Base-by-base conservation (phyloP, 2,329 filamentous ascomycete species). In the Cercospora citrullina region DNA sequence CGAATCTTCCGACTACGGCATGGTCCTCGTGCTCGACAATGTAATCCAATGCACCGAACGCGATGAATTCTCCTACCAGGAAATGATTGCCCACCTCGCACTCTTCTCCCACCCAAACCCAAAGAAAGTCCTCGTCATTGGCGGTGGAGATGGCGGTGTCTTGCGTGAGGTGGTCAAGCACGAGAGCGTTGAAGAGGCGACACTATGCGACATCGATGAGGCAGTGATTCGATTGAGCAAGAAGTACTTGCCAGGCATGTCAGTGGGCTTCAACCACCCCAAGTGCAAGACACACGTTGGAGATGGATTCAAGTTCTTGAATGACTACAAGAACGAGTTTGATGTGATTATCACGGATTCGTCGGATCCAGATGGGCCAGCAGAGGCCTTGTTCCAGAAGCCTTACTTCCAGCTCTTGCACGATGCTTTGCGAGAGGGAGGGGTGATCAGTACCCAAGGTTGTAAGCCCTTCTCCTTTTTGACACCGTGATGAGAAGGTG, bases 401-500 rank as follows among this genome's bases (percentile, higher is more conserved):
- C 91, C 93, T 71, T 99, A 99, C 88, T 99, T 98, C 83, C 87
- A 97, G 87, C 90, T 99, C 75, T 88, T 99, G 71, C 87, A 91
- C 81, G 91, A 90, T 78, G 95, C 95, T 77, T 89, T 98, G 76
- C 90, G 92, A 75, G 93, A 97, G 78, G 94, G 94, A 83, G 95
- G 95, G 85, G 93, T 99, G 80, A 98, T 99, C 84, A 94, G 93
- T 84, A 99, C 95, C 80, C 95, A 99, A 97, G 95, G 95, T 99
- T 96, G 93, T 96, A 93, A 88, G 93, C 89, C 90, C 89, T 87
- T 57, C 48, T 28, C 48, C 26, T 31, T 5, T n/a, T 23, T 5
- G 88, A 85, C 87, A 82, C 82, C 75, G 66, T 74, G 72, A 73
- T 68, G 33, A 33, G 36, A 31, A 36, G 51, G 51, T 63, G 31